Evolutionary conservation across 2,329 filamentous ascomycete genomes (phyloP).

Genomic region (Truncatella angustata): DNA sequence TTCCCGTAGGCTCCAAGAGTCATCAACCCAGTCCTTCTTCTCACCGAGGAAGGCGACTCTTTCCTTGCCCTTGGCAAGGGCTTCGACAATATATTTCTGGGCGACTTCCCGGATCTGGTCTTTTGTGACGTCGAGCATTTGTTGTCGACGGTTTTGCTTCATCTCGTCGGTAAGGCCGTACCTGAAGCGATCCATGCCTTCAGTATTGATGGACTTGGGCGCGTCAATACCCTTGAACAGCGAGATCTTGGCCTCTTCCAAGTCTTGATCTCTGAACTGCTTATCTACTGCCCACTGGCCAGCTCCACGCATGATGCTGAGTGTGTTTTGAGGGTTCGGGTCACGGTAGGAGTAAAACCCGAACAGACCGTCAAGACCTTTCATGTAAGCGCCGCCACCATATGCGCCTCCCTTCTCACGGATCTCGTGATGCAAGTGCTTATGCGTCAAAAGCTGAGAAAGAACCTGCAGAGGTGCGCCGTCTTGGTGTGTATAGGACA

Average conservation of each 20-base stretch:
- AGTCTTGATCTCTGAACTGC: constrained; percentile 76
- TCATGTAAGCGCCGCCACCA: constrained; percentile 83
- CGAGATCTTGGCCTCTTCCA: constrained; percentile 94
- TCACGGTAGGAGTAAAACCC: constrained; percentile 97
- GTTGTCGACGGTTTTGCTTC: constrained; percentile 80
- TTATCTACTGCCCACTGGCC: constrained; percentile 81
- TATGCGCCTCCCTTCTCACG: constrained; percentile 97
- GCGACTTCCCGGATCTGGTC: constrained; percentile 79
- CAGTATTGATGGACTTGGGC: constrained; percentile 79
- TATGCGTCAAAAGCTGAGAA: constrained; percentile 89
- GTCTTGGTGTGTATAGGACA: constrained; percentile 73
- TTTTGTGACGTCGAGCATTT: constrained; percentile 80
- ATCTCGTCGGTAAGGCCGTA: constrained; percentile 84
- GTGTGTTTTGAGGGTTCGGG: constrained; percentile 86
- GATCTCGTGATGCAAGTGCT: constrained; percentile 95
- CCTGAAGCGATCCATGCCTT: constrained; percentile 84
- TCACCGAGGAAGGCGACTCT: constrained; percentile 77
- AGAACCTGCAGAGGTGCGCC: constrained; percentile 84
- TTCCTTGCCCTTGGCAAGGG: constrained; percentile 56
- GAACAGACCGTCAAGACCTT: constrained; percentile 78
- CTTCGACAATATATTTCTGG: constrained; percentile 75
- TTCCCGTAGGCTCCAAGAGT: constrained; percentile 71
- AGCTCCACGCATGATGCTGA: constrained; percentile 79
- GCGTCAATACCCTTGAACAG: constrained; percentile 93
- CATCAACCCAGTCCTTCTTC: constrained; percentile 75